Base-by-base conservation (phyloP, 805 yeast species). In the Pichia eremophila region DNA sequence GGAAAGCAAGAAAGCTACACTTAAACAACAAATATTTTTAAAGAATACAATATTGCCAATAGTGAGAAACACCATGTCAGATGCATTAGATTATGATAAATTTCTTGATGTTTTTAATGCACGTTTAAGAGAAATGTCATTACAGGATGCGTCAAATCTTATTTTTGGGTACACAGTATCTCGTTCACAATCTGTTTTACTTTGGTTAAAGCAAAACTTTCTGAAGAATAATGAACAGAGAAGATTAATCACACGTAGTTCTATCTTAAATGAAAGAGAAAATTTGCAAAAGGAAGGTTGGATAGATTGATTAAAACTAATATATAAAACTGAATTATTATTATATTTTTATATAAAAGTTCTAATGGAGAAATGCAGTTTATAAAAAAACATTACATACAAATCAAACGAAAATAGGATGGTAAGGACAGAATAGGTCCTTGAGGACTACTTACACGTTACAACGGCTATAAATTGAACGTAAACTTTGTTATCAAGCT, bases 11-110 rank as follows among this genome's bases (percentile, higher is more conserved):
- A 12, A 35, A 15, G 22, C 42, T 5, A 46, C 51, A 11, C 35
- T 19, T 25, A 32, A 38, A 19, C 51, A 51, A 14, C 25, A 22
- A 1, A 41, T 25, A 0, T 46, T 45, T 58, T 46, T 45, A 59
- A 8, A 25, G 36, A 15, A 42, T 44, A 34, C 45, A 48, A 27
- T 62, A 7, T 27, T 49, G 4, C 53, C 52, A 18, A 44, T 54
- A 19, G 57, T 58, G 12, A 34, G 40, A 5, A 57, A 57, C 31
- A 53, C 55, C 31, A 48, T 51, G 10, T 54, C 57, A 19, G 51
- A 45, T 19, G 54, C 51, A 8, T 40, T 65, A 4, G 57, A 63
- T 22, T n/a, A 48, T 15, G 51, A 38, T 1, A 51, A 45, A 22
- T 62, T 63, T 44, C 17, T 25, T 25, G 12, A 7, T 8, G 18